Evolutionary conservation across 352 stramenopile species (phyloP), one percentile per base, ranked within the genome.

Genomic region (Pythium aristosporum): DNA sequence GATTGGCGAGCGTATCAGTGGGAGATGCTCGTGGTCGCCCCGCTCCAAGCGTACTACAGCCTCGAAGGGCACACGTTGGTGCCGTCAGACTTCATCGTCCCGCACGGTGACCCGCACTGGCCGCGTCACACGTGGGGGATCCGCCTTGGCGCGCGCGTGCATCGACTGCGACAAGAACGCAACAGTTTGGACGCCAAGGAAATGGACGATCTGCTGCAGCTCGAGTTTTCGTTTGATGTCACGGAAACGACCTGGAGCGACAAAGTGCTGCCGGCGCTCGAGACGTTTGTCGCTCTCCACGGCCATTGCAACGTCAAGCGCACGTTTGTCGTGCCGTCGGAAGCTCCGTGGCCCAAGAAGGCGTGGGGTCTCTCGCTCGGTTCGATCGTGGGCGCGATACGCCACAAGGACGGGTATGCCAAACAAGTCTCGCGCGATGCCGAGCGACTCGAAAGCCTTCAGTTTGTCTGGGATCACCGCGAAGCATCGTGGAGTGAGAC

Each of bases 11-110:
- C 23, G 15, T 65, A 65, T 25, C 6, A 64, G 34, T 72, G 65
- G 65, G 20, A 59, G 20, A 44, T 61, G 21, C 39, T 65, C 44
- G 37, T 47, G 11, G n/a, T 72, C 18, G 44, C 25, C 23, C 25
- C 54, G 28, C 64, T 87, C 9, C 39, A 73, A 37, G 68, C 59
- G 21, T 87, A 73, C 42, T 25, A 71, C 41, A 49, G 47, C 7
- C 28, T 75, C 23, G 41, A 87, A 30, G 70, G 75, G 39, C 60
- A 85, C 25, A 53, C 74, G 16, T 41, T 78, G 18, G 57, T 85
- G 21, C 74, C 73, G 10, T 44, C 58, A 1, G 65, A 73, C 21
- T 87, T 87, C 59, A 44, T 71, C 1, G 72, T 87, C 18, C 72
- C 75, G 5, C 58, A 60, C 6, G 64, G 53, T n/a, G 67, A 76